These are phyloP conservation scores for Nicotiana noctiflora DNA, from an alignment of 257 asterid species.

Conservation along the genomic window DNA sequence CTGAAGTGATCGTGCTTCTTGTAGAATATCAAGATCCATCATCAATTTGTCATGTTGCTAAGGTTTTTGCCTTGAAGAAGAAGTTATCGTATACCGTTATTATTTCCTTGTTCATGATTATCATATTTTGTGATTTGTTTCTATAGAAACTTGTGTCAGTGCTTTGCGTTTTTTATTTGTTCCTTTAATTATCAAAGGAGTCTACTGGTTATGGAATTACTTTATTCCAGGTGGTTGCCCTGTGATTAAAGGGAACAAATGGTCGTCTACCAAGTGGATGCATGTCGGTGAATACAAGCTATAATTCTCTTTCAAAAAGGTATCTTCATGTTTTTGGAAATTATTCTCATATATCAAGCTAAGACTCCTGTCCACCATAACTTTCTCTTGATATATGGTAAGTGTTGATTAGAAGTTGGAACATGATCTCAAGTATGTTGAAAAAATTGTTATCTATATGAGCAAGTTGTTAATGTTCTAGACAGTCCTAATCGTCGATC, in stretches of 20 bases:
- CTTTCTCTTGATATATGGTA: background rate
- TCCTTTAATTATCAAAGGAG: background rate
- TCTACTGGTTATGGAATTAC: background rate
- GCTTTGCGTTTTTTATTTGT: background rate
- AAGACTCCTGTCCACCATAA: background rate
- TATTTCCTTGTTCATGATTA: background rate
- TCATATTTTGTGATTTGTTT: background rate
- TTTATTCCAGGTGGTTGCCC: slow-evolving; percentile 55
- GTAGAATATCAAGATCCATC: background rate
- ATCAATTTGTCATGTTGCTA: background rate
- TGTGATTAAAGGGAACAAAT: slow-evolving; percentile 46
- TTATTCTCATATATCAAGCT: background rate
- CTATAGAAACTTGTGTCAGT: background rate
- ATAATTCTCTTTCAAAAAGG: slow-evolving; percentile 13
- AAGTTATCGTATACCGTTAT: background rate
- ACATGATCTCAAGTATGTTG: background rate
- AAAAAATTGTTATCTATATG: background rate
- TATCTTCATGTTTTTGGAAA: slow-evolving; percentile 2
- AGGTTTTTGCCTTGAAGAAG: background rate
- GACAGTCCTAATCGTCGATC: background rate
- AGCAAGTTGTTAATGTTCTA: background rate
- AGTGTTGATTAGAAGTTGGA: background rate
- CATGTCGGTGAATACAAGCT: slow-evolving; percentile 55
- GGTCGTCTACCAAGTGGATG: slow-evolving; percentile 66
- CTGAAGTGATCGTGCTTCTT: background rate